Percentiles rank a stretch among this genome's conserved stretches.
These are phyloP conservation scores for Purpureocillium takamizusanense DNA, from an alignment of 2,329 filamentous ascomycete genomes.

Conservation along the genomic window DNA sequence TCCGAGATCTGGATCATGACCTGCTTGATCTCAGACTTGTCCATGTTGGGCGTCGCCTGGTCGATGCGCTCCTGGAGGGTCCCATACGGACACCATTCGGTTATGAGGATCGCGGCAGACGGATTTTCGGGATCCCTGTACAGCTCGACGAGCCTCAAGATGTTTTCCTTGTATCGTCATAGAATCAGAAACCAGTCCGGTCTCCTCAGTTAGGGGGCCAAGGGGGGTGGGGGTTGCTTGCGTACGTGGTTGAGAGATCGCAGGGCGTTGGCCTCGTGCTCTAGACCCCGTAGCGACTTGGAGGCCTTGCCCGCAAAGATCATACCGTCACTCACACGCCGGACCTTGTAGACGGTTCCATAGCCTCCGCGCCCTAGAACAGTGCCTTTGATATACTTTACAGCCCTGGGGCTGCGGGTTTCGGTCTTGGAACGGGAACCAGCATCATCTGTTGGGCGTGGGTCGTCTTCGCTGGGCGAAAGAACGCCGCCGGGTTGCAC, in stretches of 20 bases:
- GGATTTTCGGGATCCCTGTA: conserved; percentile 11
- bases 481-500: no score
- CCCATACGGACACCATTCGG: conserved; percentile 19
- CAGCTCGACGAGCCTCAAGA: conserved; percentile 18
- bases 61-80: conserved; percentile 18
- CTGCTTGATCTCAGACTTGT: conserved; percentile 8
- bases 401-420: no score
- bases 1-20: conserved; percentile 13
- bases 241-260: conserved; percentile 16
- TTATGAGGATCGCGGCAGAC: conserved; percentile 16
- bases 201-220: no score
- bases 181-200: neutral
- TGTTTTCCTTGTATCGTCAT: conserved; percentile 12
- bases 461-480: no score
- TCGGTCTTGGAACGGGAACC: no score
- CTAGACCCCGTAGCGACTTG: conserved; percentile 10
- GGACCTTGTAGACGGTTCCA: conserved; percentile 19
- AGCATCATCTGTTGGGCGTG: no score
- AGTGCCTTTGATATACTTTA: conserved; percentile 14
- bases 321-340: conserved; percentile 11
- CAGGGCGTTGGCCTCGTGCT: conserved; percentile 14
- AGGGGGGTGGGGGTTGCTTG: neutral
- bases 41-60: conserved; percentile 10
- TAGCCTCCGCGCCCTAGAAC: conserved; percentile 18
- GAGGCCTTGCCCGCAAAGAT: conserved; percentile 21